These are phyloP conservation scores for Aspergillus sojae DNA, from an alignment of 2,329 filamentous ascomycete species.

Conservation along the genomic window DNA sequence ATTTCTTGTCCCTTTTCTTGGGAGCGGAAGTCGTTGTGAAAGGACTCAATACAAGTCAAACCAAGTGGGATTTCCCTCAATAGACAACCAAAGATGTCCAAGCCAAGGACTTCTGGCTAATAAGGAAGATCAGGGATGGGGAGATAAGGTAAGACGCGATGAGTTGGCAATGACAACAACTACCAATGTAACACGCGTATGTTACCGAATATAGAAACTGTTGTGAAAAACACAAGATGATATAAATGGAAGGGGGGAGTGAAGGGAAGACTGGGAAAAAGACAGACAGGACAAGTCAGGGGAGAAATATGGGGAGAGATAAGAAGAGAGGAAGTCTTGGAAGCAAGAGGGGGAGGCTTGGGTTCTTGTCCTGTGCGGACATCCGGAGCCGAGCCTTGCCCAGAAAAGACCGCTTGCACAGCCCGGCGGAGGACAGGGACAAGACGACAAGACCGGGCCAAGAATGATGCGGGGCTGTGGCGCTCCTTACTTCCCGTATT, in stretches of 20 bases:
- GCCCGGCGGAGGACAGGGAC: slow-evolving; percentile 35
- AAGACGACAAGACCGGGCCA: slow-evolving; percentile 40
- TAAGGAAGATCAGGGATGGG: neutral
- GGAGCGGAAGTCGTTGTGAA: slow-evolving; percentile 29
- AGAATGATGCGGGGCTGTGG: slow-evolving; percentile 30
- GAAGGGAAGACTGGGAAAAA: slow-evolving; percentile 11
- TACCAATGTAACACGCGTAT: slow-evolving; percentile 8
- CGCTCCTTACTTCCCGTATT: neutral
- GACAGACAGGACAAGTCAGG: slow-evolving; percentile 9
- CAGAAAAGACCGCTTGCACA: slow-evolving; percentile 37
- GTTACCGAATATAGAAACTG: slow-evolving; percentile 7
- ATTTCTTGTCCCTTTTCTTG: slow-evolving; percentile 37
- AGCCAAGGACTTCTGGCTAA: slow-evolving; percentile 3
- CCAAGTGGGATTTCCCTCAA: neutral
- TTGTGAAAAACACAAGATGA: slow-evolving; percentile 7
- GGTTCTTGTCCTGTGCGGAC: slow-evolving; percentile 23
- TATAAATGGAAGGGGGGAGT: slow-evolving; percentile 11
- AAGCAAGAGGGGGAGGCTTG: slow-evolving; percentile 21
- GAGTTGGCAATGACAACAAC: slow-evolving; percentile 4
- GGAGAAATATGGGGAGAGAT: slow-evolving; percentile 11
- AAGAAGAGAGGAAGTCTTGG: slow-evolving; percentile 21
- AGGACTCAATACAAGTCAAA: slow-evolving; percentile 16
- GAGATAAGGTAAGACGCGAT: slow-evolving; percentile 10
- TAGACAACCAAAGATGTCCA: slow-evolving; percentile 3
- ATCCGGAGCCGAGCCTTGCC: slow-evolving; percentile 35